Evolutionary conservation across 371 early-diverging fungal genomes (phyloP).

Genomic region (Syncephalis plumigaleata): DNA sequence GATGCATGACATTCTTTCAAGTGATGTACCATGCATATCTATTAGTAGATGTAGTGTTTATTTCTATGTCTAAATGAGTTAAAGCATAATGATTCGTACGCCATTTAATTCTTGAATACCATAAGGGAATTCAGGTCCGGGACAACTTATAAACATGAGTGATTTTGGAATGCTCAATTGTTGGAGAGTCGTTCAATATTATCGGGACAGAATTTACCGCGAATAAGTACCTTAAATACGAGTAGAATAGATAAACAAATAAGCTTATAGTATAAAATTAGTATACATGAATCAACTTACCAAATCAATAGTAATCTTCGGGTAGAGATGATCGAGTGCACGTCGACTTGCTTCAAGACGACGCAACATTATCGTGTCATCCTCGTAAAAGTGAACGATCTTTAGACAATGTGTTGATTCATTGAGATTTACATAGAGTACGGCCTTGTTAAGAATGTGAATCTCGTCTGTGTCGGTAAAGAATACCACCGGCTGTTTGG

Average conservation of each 20-base stretch:
- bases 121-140: constrained; percentile 16
- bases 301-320: constrained; percentile 27
- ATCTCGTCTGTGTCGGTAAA: constrained; percentile 33
- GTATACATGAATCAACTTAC: constrained; percentile 5
- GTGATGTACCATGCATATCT: too few species aligned
- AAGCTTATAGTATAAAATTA: not conserved
- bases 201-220: constrained; percentile 21
- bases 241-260: not conserved
- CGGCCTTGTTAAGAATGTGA: constrained; percentile 34
- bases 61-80: too few species aligned
- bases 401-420: constrained; percentile 24
- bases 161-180: constrained; percentile 20
- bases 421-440: constrained; percentile 25
- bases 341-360: constrained; percentile 21
- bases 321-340: constrained; percentile 24
- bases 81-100: constrained; percentile 22
- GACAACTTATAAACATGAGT: constrained; percentile 25
- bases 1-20: too few species aligned
- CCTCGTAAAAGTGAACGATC: constrained; percentile 23
- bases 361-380: constrained; percentile 14
- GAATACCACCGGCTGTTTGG: constrained; percentile 24
- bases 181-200: constrained; percentile 22
- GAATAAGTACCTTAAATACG: constrained; percentile 14
- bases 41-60: too few species aligned
- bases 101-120: constrained; percentile 22